These are phyloP conservation scores for Salix udensis DNA, from an alignment of 345 rosid genomes.

Conservation along the genomic window DNA sequence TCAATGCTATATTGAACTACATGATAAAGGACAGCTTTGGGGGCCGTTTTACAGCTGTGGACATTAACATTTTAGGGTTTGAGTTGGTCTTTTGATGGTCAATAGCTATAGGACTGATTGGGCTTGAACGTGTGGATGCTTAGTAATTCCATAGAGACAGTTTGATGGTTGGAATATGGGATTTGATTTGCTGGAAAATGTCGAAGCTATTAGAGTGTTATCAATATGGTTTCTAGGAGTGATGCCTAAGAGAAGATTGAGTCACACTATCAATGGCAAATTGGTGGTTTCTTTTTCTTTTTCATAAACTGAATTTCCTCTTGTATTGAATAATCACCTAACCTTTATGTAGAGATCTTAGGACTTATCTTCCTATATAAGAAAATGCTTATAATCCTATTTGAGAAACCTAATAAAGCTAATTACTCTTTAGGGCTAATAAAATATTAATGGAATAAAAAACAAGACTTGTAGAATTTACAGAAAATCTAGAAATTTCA, in stretches of 20 bases:
- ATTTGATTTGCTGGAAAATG: neutral
- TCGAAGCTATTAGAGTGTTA: neutral
- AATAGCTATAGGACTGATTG: too few species aligned
- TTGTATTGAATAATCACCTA: neutral
- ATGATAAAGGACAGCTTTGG: too few species aligned
- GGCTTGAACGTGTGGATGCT: neutral
- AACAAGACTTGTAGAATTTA: too few species aligned
- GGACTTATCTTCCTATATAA: neutral
- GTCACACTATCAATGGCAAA: neutral
- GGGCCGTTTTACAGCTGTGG: too few species aligned
- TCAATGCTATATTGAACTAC: too few species aligned
- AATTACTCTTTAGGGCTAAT: neutral
- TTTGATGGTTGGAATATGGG: neutral
- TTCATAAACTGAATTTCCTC: neutral
- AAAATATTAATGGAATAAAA: too few species aligned
- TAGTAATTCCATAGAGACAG: neutral
- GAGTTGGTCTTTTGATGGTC: too few species aligned
- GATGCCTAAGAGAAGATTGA: neutral
- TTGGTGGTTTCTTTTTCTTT: neutral
- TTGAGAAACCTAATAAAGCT: neutral
- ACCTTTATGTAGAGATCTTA: neutral
- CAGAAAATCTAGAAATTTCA: too few species aligned
- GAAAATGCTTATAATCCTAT: neutral
- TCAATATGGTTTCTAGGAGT: neutral
- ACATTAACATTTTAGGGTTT: too few species aligned